These are phyloP conservation scores for Zygosaccharomyces pseudorouxii DNA, from an alignment of 805 yeast genomes.

Conservation along the genomic window DNA sequence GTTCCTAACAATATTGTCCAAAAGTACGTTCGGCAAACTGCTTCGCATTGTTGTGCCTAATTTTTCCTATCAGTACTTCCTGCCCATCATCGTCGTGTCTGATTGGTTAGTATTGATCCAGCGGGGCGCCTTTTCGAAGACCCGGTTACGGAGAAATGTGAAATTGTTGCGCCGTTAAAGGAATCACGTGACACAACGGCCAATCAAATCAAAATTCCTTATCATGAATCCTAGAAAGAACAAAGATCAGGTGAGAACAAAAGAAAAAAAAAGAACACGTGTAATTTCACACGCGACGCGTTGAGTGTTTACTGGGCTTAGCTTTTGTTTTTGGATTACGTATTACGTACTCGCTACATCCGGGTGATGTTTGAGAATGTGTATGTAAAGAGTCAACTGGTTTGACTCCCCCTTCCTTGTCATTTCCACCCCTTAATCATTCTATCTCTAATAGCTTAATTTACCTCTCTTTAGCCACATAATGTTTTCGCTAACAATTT, in stretches of 20 bases:
- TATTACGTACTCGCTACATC: not conserved
- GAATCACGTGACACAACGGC: not conserved
- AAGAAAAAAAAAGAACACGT: not conserved
- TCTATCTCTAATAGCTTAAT: slow-evolving; percentile 5
- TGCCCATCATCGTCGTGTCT: not conserved
- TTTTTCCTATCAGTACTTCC: slow-evolving; percentile 1
- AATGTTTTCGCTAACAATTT: slow-evolving; percentile 33
- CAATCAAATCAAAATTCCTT: not conserved
- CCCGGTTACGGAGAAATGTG: slow-evolving; percentile 2
- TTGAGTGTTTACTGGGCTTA: not conserved
- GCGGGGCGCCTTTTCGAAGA: not conserved
- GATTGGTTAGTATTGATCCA: not conserved
- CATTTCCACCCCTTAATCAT: not conserved
- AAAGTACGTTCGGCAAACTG: slow-evolving; percentile 1
- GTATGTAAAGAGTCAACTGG: not conserved
- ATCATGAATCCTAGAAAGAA: not conserved
- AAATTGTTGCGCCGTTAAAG: not conserved
- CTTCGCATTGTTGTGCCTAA: not conserved
- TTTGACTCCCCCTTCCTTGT: not conserved
- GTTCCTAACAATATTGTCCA: not conserved
- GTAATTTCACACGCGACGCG: not conserved
- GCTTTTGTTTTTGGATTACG: not conserved
- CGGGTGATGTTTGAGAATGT: not conserved
- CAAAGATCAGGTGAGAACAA: not conserved
- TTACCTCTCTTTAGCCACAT: slow-evolving; percentile 17